Evolutionary conservation across 805 yeast species (phyloP).

Genomic region (Monosporozyma siamensis): DNA sequence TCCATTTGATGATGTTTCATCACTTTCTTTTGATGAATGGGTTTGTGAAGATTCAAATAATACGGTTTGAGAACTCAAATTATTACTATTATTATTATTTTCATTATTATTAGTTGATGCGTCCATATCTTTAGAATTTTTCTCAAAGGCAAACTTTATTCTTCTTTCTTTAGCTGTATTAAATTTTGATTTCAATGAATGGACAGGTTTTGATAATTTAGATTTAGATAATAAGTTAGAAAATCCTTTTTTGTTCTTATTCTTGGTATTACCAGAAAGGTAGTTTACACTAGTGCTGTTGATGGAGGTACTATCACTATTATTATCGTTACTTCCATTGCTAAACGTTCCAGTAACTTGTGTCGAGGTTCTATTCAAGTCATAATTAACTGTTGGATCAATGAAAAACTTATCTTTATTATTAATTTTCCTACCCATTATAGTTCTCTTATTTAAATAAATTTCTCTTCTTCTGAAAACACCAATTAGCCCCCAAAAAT

Average conservation of each 20-base stretch:
- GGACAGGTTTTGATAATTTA: not conserved
- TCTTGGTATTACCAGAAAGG: too few species aligned
- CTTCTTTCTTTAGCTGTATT: not conserved
- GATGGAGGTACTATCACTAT: not conserved
- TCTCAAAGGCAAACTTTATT: not conserved
- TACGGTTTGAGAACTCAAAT: not conserved
- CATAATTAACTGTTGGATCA: constrained; percentile 18
- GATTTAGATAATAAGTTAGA: not conserved
- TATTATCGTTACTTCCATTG: not conserved
- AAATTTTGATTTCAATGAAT: not conserved
- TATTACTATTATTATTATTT: not conserved
- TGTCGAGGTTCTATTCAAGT: not conserved
- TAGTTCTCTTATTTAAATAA: constrained; percentile 19
- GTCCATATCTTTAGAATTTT: too few species aligned
- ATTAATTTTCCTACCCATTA: constrained; percentile 26
- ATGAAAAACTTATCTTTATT: constrained; percentile 23
- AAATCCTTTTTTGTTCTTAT: too few species aligned
- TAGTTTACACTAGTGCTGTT: too few species aligned
- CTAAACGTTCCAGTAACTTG: not conserved
- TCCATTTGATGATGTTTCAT: not conserved
- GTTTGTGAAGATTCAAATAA: not conserved
- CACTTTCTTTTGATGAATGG: too few species aligned
- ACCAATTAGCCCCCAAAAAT: constrained; percentile 28
- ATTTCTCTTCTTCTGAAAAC: constrained; percentile 24
- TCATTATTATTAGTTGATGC: not conserved